Conservation (phyloP, 441 rosid species). For the Erodium moschatum region DNA sequence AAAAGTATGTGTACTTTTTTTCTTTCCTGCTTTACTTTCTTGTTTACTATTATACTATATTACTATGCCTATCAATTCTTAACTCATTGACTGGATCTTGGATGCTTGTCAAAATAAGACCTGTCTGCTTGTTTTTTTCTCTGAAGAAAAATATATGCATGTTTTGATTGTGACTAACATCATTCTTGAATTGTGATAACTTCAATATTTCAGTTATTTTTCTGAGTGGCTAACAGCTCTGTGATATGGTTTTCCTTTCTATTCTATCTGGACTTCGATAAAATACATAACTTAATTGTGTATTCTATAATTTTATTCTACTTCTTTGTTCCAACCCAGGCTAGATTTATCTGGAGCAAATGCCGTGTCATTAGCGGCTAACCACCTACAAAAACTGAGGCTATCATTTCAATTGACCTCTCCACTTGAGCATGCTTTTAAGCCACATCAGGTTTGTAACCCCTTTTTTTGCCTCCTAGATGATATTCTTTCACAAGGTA, state of each 20-base stretch:
- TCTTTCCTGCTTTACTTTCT: constrained; percentile 11
- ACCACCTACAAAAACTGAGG: constrained; percentile 88
- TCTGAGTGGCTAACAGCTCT: too few species aligned
- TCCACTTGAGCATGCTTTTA: constrained; percentile 61
- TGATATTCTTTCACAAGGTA: constrained; percentile 12
- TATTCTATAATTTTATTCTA: background rate
- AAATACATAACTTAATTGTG: too few species aligned
- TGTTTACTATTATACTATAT: constrained; percentile 6
- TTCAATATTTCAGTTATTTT: too few species aligned
- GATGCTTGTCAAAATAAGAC: too few species aligned
- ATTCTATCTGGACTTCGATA: too few species aligned
- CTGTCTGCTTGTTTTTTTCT: too few species aligned
- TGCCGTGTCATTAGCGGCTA: constrained; percentile 62
- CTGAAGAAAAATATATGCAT: too few species aligned
- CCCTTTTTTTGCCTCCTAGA: constrained; percentile 13
- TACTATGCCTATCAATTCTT: background rate
- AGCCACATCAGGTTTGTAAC: constrained; percentile 70
- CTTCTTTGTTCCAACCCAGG: constrained; percentile 26
- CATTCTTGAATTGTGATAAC: too few species aligned
- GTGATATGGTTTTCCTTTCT: too few species aligned
- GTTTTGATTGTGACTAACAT: too few species aligned
- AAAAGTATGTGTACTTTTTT: constrained; percentile 38
- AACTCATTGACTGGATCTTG: too few species aligned
- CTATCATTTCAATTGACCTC: constrained; percentile 56
- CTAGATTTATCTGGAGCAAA: constrained; percentile 57